A percentile compares a stretch with the other conserved stretches of the same genome.
Evolutionary conservation across 345 rosid species (phyloP).

Genomic region (Erysimum cheiranthoides): DNA sequence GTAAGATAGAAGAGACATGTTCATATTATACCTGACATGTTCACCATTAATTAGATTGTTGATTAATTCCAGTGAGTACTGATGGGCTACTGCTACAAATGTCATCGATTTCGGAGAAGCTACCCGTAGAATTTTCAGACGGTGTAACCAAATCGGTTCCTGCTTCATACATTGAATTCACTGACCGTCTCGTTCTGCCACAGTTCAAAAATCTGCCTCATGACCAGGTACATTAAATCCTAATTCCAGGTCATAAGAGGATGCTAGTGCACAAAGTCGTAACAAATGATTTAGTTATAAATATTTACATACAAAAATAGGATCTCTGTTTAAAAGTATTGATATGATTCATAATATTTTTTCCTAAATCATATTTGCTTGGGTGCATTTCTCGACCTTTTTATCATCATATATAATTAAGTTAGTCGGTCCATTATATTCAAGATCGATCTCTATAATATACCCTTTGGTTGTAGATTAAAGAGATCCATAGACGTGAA

Average conservation of each 20-base stretch:
- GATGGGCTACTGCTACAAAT: conserved; percentile 83
- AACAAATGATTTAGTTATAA: no score
- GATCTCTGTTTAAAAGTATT: no score
- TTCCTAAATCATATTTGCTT: no score
- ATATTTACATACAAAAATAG: no score
- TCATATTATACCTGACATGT: no score
- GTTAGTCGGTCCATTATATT: neutral
- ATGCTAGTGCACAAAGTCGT: no score
- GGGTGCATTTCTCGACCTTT: no score
- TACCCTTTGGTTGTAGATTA: conserved; percentile 46
- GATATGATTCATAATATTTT: no score
- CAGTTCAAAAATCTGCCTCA: conserved; percentile 56
- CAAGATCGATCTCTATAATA: neutral
- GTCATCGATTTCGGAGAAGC: conserved; percentile 73
- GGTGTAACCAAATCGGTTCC: conserved; percentile 64
- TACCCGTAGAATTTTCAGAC: conserved; percentile 59
- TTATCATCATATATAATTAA: neutral
- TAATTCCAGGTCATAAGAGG: no score
- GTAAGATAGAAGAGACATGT: no score
- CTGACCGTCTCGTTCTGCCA: conserved; percentile 76
- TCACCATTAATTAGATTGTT: neutral
- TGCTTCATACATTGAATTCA: conserved; percentile 84
- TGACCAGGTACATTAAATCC: conserved; percentile 52
- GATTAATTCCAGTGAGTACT: conserved; percentile 61
- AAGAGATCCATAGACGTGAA: conserved; percentile 75